A percentile compares a stretch with the other conserved stretches of the same genome.
Evolutionary conservation across 306 rosid genomes (phyloP).

Genomic region (Prunus davidiana): DNA sequence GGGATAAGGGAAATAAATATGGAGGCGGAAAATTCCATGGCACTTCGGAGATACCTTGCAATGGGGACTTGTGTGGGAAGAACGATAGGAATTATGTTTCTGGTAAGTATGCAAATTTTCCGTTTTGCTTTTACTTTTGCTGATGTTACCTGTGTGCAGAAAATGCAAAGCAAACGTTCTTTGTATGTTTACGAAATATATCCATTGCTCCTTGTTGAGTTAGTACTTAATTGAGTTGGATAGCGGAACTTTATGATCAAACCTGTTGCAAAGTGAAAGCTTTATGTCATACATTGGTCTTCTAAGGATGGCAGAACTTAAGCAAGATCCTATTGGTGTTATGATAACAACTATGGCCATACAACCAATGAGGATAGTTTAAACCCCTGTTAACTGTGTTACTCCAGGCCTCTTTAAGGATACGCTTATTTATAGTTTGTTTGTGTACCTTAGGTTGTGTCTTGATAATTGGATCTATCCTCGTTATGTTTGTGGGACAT

Average conservation of each 20-base stretch:
- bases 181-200: background rate
- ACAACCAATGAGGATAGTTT: background rate
- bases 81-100: constrained; percentile 35
- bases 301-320: background rate
- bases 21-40: constrained; percentile 30
- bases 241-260: background rate
- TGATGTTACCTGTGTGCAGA: background rate
- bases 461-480: background rate
- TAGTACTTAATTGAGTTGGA: background rate
- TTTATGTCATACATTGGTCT: background rate
- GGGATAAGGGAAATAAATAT: constrained; percentile 24
- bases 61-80: constrained; percentile 49
- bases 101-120: constrained; percentile 45
- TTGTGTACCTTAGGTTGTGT: background rate
- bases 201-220: background rate
- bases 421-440: background rate
- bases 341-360: background rate
- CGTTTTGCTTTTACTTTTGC: constrained; percentile 1
- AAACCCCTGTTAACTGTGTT: background rate
- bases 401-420: background rate
- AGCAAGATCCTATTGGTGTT: background rate
- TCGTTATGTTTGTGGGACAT: background rate
- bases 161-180: background rate
- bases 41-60: constrained; percentile 32
- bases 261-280: background rate